Percentiles rank a stretch among this genome's conserved stretches.
Evolutionary conservation across 441 rosid species (phyloP).

Genomic region (Brassica hybrid): DNA sequence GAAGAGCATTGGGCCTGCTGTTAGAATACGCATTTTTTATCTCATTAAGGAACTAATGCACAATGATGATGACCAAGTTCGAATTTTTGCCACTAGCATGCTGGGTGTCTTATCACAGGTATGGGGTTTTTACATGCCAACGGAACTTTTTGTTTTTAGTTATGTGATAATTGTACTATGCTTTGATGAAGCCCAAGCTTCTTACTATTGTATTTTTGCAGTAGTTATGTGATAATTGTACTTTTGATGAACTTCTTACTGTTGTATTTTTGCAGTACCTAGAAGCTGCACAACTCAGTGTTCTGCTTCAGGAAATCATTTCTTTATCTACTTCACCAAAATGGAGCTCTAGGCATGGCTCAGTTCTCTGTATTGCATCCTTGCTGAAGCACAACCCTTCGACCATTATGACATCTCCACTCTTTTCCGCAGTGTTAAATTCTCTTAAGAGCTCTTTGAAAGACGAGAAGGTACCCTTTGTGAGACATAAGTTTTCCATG

Average conservation of each 20-base stretch:
- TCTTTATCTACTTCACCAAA: slow-evolving; percentile 59
- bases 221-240: too few species aligned
- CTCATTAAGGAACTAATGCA: slow-evolving; percentile 70
- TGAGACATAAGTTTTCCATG: slow-evolving; percentile 3
- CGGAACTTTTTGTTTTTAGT: slow-evolving; percentile 6
- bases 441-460: slow-evolving; percentile 68
- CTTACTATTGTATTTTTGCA: slow-evolving; percentile 14
- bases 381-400: slow-evolving; percentile 80
- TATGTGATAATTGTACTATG: background rate
- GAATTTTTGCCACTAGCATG: slow-evolving; percentile 82
- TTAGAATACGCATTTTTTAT: slow-evolving; percentile 62
- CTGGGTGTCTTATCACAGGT: slow-evolving; percentile 92
- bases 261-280: slow-evolving; percentile 79
- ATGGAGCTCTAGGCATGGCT: slow-evolving; percentile 90
- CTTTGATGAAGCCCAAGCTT: slow-evolving; percentile 14
- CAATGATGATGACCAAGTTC: slow-evolving; percentile 93
- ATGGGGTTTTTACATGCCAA: slow-evolving; percentile 26
- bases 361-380: slow-evolving; percentile 74
- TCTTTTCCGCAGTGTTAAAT: slow-evolving; percentile 57
- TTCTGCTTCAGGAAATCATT: slow-evolving; percentile 60
- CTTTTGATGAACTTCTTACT: too few species aligned
- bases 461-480: slow-evolving; percentile 84
- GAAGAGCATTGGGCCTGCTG: slow-evolving; percentile 68
- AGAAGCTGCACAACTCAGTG: slow-evolving; percentile 71
- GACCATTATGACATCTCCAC: slow-evolving; percentile 48